A percentile compares a stretch with the other conserved stretches of the same genome.
Conservation (phyloP, 1,284 basidiomycete genomes). For the Trichosporon coremiiforme region DNA sequence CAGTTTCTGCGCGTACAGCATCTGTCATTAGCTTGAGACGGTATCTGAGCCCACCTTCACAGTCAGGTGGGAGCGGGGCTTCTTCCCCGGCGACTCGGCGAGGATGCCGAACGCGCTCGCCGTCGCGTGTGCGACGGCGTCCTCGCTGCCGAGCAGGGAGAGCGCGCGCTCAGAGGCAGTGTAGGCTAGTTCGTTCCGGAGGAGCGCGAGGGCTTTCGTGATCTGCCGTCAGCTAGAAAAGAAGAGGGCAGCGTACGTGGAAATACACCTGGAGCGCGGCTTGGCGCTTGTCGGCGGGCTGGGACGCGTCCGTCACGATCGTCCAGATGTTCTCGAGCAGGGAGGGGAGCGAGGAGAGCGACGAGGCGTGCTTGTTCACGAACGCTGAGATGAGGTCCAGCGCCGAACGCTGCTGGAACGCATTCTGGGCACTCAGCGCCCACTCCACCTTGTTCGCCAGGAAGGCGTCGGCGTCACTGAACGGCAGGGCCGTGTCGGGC, state of each 20-base stretch:
- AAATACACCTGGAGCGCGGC: conserved; percentile 38
- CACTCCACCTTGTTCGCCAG: conserved; percentile 64
- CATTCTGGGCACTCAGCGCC: conserved; percentile 62
- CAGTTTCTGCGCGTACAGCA: conserved; percentile 82
- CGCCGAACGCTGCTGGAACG: conserved; percentile 64
- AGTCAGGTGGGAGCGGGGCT: conserved; percentile 68
- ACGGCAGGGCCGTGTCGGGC: conserved; percentile 51
- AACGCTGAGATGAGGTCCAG: conserved; percentile 68
- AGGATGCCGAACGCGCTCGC: conserved; percentile 72
- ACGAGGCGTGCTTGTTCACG: conserved; percentile 72
- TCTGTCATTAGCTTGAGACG: conserved; percentile 52
- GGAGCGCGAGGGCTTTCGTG: conserved; percentile 73
- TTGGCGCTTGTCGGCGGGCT: conserved; percentile 32
- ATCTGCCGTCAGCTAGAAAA: conserved; percentile 60
- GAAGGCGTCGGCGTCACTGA: conserved; percentile 52
- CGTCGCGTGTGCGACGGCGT: conserved; percentile 57
- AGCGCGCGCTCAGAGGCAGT: conserved; percentile 69
- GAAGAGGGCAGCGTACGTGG: conserved; percentile 31
- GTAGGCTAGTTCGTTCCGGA: conserved; percentile 66
- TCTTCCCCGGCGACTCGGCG: conserved; percentile 58
- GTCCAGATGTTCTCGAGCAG: conserved; percentile 58
- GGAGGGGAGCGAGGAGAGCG: conserved; percentile 59
- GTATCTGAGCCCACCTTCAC: conserved; percentile 63
- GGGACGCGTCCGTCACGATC: conserved; percentile 43
- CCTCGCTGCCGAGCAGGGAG: conserved; percentile 59